phyloP scores from a whole-genome alignment of 2,329 filamentous ascomycete species.

The Paecilomyces sp. region DNA sequence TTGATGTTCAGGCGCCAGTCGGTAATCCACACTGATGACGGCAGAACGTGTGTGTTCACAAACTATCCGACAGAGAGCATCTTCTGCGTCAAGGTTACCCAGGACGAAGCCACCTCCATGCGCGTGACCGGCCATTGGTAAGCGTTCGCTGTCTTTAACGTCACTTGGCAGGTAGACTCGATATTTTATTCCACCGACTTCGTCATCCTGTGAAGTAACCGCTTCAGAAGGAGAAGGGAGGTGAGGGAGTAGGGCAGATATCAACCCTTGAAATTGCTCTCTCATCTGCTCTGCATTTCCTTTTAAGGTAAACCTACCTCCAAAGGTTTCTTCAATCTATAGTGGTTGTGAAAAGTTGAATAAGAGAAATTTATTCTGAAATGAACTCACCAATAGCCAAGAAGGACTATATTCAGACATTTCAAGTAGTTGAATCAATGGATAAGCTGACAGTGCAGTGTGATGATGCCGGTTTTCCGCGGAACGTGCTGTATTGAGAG shows the following conservation, averaged over 20 bases:
- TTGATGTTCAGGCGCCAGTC: slow-evolving; percentile 45
- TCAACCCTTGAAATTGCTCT: neutral
- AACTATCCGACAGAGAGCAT: slow-evolving; percentile 34
- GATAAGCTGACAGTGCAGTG: no score
- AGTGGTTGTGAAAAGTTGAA: neutral
- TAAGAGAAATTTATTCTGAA: neutral
- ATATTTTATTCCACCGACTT: neutral
- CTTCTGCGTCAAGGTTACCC: slow-evolving; percentile 38
- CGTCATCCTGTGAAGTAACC: neutral
- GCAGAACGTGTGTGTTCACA: slow-evolving; percentile 30
- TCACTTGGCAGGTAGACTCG: neutral
- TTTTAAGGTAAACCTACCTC: neutral
- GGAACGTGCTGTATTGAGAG: no score
- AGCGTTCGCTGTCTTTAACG: neutral
- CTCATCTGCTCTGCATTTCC: neutral
- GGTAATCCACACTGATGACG: slow-evolving; percentile 45
- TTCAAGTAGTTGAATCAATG: no score
- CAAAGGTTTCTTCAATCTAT: neutral
- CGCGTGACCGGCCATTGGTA: slow-evolving; percentile 11
- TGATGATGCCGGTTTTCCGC: no score
- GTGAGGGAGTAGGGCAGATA: neutral
- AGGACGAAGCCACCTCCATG: slow-evolving; percentile 42
- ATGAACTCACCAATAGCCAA: neutral
- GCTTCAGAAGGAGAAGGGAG: neutral
- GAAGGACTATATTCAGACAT: no score